These are phyloP conservation scores for Hypoxylon sp. DNA, from an alignment of 2,329 filamentous ascomycete genomes.

Conservation along the genomic window DNA sequence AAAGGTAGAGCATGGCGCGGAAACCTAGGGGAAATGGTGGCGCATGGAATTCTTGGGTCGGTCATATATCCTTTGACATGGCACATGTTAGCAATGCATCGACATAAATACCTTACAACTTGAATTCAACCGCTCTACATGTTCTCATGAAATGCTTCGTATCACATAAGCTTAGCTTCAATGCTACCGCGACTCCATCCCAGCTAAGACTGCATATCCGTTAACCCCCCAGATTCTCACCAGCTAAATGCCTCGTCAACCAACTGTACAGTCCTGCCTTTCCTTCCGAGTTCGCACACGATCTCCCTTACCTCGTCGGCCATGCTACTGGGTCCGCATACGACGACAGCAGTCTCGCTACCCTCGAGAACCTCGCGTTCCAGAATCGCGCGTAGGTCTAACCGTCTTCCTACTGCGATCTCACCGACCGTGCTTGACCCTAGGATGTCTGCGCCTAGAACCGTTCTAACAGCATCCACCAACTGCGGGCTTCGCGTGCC, in stretches of 20 bases:
- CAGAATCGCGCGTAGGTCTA: slow-evolving; percentile 36
- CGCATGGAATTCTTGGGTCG: not conserved
- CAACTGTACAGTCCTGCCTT: slow-evolving; percentile 38
- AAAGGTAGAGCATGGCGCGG: not conserved
- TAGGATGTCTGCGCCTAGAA: slow-evolving; percentile 23
- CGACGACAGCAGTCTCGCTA: slow-evolving; percentile 45
- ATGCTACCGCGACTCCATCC: not conserved
- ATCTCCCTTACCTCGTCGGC: slow-evolving; percentile 47
- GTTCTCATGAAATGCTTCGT: not conserved
- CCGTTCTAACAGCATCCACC: slow-evolving; percentile 15
- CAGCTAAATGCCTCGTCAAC: slow-evolving; percentile 49
- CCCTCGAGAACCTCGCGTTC: slow-evolving; percentile 33
- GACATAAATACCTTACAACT: not conserved
- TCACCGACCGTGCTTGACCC: slow-evolving; percentile 19
- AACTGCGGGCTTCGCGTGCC: slow-evolving; percentile 25
- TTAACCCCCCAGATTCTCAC: slow-evolving; percentile 18
- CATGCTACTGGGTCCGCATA: slow-evolving; percentile 49
- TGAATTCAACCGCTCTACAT: not conserved
- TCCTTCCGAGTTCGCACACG: slow-evolving; percentile 42
- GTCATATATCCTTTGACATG: not conserved
- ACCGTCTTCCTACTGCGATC: slow-evolving; percentile 35
- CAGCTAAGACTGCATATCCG: not conserved
- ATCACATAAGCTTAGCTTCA: not conserved
- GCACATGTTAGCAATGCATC: not conserved
- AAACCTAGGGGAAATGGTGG: not conserved